These are phyloP conservation scores for Nakazawaea ambrosiae DNA, from an alignment of 805 yeast genomes.

Conservation along the genomic window DNA sequence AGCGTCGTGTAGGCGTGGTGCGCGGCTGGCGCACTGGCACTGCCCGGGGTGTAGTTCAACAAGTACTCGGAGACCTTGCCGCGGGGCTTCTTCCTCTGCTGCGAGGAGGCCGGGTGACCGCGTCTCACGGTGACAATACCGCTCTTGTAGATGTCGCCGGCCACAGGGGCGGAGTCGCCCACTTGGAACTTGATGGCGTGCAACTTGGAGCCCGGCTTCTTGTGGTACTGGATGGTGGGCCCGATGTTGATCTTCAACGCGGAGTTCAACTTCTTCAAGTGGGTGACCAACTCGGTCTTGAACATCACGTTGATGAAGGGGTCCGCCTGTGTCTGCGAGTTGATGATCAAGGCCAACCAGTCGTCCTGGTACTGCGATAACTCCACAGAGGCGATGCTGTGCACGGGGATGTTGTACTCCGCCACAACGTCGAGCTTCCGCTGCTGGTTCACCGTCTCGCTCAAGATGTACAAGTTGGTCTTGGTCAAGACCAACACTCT, in stretches of 20 bases:
- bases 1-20: constrained; percentile 9
- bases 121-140: constrained; percentile 74
- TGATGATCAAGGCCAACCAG: constrained; percentile 73
- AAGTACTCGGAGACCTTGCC: constrained; percentile 23
- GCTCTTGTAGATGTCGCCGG: constrained; percentile 79
- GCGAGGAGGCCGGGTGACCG: constrained; percentile 70
- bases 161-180: constrained; percentile 55
- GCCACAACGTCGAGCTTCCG: constrained; percentile 42
- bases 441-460: constrained; percentile 60
- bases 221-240: constrained; percentile 71
- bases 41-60: constrained; percentile 6
- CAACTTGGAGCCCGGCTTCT: constrained; percentile 77
- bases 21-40: neutral
- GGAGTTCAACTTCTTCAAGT: constrained; percentile 54
- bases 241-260: constrained; percentile 60
- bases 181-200: constrained; percentile 66
- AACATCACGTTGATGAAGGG: constrained; percentile 71
- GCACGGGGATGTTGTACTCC: constrained; percentile 59
- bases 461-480: constrained; percentile 57
- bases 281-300: constrained; percentile 84
- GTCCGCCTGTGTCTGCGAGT: constrained; percentile 61
- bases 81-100: constrained; percentile 71
- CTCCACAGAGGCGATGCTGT: constrained; percentile 53
- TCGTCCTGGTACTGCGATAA: constrained; percentile 81
- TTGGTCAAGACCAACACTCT: constrained; percentile 67